Base-by-base conservation (phyloP, 78 protist species). In the Polysphondylium violaceum region DNA sequence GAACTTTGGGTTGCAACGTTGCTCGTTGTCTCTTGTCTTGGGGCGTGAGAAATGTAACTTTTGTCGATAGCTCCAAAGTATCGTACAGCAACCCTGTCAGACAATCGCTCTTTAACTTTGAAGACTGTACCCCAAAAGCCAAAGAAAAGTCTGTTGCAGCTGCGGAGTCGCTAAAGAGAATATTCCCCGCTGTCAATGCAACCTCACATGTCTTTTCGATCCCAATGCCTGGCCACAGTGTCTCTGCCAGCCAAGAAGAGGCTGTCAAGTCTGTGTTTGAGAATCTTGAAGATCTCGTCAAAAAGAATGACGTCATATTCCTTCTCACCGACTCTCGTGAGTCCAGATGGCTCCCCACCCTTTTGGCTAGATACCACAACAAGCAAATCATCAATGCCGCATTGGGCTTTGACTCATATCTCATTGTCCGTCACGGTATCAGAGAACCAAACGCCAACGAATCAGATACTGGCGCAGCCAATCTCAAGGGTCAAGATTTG, bases 1-100 rank as follows among this genome's bases (percentile, higher is more conserved):
- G 99, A 59, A 99, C 99, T 2, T 96, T 99, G n/a, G 99, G 99
- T 60, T 99, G 99, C 75, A 94, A 96, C 60, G 99, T 99, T 17
- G 99, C 99, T 0, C 76, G 99, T 4, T 43, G 92, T 29, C 94
- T 98, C 25, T 63, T 98, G 88, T 81, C 93, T 1, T 98, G 99
- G 99, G 99, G 99, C 14, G 97, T 96, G n/a, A 93, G 95, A 53
- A 44, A 94, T 21, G 86, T 99, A 35, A 99, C 99, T 0, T 67
- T 99, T 17, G 97, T 99, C 12, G 99, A 99, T 94, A 58, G 73
- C 16, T 97, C 97, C 33, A 47, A 67, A 14, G 99, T 98, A 47
- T 79, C 97, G 19, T 97, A 75, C 86, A 89, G 97, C 27, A 98
- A 98, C 35, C 99, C 99, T 5, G 99, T 97, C 41, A 89, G 99